Base-by-base conservation (phyloP, 2,329 filamentous ascomycete genomes). In the Fusarium haematococcum region DNA sequence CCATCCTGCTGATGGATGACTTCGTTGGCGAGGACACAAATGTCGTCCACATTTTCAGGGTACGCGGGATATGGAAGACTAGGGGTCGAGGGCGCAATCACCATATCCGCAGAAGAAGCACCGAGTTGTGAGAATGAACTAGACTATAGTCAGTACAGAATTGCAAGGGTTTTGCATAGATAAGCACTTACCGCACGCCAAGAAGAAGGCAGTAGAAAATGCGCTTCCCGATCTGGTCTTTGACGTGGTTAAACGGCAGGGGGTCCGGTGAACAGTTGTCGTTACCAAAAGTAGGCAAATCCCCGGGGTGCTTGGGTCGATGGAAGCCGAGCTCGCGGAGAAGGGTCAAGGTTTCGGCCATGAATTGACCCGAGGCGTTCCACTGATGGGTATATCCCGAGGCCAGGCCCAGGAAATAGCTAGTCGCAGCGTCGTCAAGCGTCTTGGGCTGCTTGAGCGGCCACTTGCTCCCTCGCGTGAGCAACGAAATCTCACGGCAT, bases 121-220 rank as follows among this genome's bases (percentile, higher is more conserved):
- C 94, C 94, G 20, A 97, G 85, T 79, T 97, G 95, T 65, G 93
- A 90, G 81, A 97, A 90, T 0, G 94, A 94, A 70, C 92, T 93
- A 61, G 14, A 11, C 18, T 27, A n/a, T 56, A 23, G 52, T 78
- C 32, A 63, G 57, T 8, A 6, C 52, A 50, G 20, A 68, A 80
- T 13, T 11, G 39, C 8, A 57, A 45, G 6, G 33, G 8, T 8
- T 27, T 30, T 6, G 23, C 8, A 2, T 11, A 52, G 43, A 48
- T 48, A 48, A 48, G 43, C 43, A 73, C 85, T 73, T 83, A 92
- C 89, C 92, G 88, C 69, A 94, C 89, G 37, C 92, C 92, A 6
- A 95, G 90, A 71, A 97, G 91, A 75, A 95, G 88, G 25, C 94
- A 92, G 92, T 95, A 98, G 81, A 97, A 98, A 45, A 97, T 91